A percentile compares a stretch with the other conserved stretches of the same genome.
Conservation (phyloP, 2,329 filamentous ascomycete genomes). For the Parascedosporium putredinis region DNA sequence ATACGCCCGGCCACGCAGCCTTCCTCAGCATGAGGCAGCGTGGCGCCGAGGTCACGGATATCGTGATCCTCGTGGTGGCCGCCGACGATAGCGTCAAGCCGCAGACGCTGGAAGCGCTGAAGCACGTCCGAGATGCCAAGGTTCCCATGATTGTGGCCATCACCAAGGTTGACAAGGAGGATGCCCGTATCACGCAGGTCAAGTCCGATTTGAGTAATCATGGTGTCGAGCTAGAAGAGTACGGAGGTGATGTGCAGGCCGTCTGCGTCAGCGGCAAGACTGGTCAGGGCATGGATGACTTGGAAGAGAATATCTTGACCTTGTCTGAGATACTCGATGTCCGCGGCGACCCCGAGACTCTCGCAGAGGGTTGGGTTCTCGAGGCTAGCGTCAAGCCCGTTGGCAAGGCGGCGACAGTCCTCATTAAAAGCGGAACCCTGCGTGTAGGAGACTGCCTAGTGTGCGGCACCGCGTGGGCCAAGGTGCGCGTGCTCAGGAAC, state of each 20-base stretch:
- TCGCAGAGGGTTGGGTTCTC: constrained; percentile 85
- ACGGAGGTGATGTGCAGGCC: constrained; percentile 85
- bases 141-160: constrained; percentile 97
- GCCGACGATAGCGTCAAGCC: constrained; percentile 97
- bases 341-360: constrained; percentile 64
- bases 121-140: constrained; percentile 75
- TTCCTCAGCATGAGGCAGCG: constrained; percentile 94
- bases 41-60: constrained; percentile 92
- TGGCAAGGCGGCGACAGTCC: constrained; percentile 78
- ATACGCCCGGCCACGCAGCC: constrained; percentile 91
- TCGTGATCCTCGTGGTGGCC: constrained; percentile 89
- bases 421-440: constrained; percentile 81
- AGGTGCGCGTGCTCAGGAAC: constrained; percentile 73
- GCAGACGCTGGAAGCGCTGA: constrained; percentile 91
- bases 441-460: constrained; percentile 72
- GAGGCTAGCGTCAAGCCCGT: constrained; percentile 80
- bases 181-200: constrained; percentile 69
- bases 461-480: constrained; percentile 79
- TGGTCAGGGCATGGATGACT: constrained; percentile 76
- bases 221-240: constrained; percentile 88
- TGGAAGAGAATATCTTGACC: constrained; percentile 83
- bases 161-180: constrained; percentile 90
- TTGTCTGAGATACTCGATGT: constrained; percentile 86
- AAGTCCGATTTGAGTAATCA: constrained; percentile 78
- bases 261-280: constrained; percentile 90